phyloP scores from a whole-genome alignment of 768 basidiomycete species.

The Polyporus arcularius region DNA sequence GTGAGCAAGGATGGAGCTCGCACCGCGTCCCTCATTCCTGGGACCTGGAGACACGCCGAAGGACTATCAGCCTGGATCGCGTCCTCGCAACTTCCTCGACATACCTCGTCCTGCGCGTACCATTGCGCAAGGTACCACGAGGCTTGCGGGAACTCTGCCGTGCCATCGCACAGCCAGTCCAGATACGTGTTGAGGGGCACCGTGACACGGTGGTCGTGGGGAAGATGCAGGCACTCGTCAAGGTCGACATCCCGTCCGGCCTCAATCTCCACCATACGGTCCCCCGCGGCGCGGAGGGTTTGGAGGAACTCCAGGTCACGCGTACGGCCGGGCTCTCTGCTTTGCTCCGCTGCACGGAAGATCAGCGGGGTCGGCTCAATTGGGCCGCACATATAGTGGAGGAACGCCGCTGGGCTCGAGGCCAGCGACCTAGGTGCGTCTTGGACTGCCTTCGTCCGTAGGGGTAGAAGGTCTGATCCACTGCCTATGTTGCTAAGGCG shows the following conservation, averaged over 20 bases:
- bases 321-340: not conserved
- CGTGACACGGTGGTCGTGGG: slow-evolving; percentile 6
- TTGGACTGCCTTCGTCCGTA: slow-evolving; percentile 5
- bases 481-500: too few relatives aligned
- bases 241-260: slow-evolving; percentile 23
- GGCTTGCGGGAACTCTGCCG: not conserved
- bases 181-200: slow-evolving; percentile 22
- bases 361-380: not conserved
- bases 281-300: slow-evolving; percentile 12
- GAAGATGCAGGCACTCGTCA: not conserved
- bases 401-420: slow-evolving; percentile 3
- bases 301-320: slow-evolving; percentile 7
- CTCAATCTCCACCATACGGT: slow-evolving; percentile 26
- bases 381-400: slow-evolving; percentile 3
- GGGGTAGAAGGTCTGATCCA: not conserved
- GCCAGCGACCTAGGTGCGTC: slow-evolving; percentile 5
- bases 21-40: slow-evolving; percentile 7
- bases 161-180: slow-evolving; percentile 19
- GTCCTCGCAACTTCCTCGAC: not conserved
- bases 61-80: not conserved
- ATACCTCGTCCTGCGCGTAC: slow-evolving; percentile 24
- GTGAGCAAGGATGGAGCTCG: slow-evolving; percentile 15
- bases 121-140: slow-evolving; percentile 24
- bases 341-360: not conserved
- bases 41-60: not conserved